phyloP scores from a whole-genome alignment of 164 flowering plant genomes.

The Annona cherimola region DNA sequence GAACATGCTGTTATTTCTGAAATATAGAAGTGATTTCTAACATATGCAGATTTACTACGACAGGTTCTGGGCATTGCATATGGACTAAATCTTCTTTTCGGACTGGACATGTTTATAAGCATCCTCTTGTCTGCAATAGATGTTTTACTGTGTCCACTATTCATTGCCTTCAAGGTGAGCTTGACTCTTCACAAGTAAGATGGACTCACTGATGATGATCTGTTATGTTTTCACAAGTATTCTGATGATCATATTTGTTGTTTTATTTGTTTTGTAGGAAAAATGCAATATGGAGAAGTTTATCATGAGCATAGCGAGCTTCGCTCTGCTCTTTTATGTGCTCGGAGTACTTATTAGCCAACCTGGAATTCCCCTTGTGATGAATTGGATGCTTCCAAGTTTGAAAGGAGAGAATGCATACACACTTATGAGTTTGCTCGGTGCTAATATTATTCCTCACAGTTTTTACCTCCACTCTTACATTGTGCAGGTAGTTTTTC shows the following conservation, averaged over 20 bases:
- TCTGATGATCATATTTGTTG: slow-evolving; percentile 3
- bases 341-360: slow-evolving; percentile 62
- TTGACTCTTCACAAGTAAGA: background rate
- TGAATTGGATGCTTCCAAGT: slow-evolving; percentile 47
- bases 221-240: background rate
- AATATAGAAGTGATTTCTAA: slow-evolving; percentile 1
- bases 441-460: slow-evolving; percentile 90
- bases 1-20: background rate
- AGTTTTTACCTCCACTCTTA: slow-evolving; percentile 91
- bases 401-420: slow-evolving; percentile 75
- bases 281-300: slow-evolving; percentile 40
- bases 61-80: slow-evolving; percentile 85
- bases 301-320: slow-evolving; percentile 39
- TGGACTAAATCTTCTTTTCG: slow-evolving; percentile 68
- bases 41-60: slow-evolving; percentile 8
- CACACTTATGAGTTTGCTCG: slow-evolving; percentile 82
- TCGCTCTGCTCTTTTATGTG: slow-evolving; percentile 41
- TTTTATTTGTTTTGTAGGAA: slow-evolving; percentile 37
- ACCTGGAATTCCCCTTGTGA: slow-evolving; percentile 51
- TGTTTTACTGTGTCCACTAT: slow-evolving; percentile 60
- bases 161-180: slow-evolving; percentile 54
- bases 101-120: slow-evolving; percentile 60
- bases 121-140: slow-evolving; percentile 57
- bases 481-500: slow-evolving; percentile 57
- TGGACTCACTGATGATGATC: background rate